Evolutionary conservation across 805 yeast genomes (phyloP).

Genomic region (Starmerella floris): DNA sequence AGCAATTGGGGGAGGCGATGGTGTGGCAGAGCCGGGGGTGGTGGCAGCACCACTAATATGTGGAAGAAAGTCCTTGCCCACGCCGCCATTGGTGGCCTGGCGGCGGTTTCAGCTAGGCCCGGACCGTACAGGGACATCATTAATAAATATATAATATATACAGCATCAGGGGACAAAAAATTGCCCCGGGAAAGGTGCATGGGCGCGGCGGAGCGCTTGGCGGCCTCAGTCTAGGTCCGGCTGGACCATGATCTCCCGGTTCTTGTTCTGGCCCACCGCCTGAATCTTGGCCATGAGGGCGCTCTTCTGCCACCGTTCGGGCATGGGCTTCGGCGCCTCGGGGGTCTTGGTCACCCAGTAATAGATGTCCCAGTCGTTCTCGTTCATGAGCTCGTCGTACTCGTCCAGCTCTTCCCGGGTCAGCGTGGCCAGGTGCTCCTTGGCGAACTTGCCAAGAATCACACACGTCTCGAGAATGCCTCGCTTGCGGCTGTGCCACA

Average conservation of each 20-base stretch:
- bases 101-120: too few relatives aligned
- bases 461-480: slow-evolving; percentile 91
- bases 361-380: slow-evolving; percentile 97
- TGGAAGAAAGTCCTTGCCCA: too few relatives aligned
- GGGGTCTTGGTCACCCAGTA: slow-evolving; percentile 87
- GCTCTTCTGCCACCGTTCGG: slow-evolving; percentile 69
- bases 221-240: slow-evolving; percentile 47
- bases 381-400: slow-evolving; percentile 70
- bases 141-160: too few relatives aligned
- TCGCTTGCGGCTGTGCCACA: slow-evolving; percentile 85
- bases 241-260: slow-evolving; percentile 69
- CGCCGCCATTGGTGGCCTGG: too few relatives aligned
- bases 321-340: slow-evolving; percentile 67
- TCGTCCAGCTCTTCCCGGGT: slow-evolving; percentile 59
- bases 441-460: slow-evolving; percentile 72
- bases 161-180: too few relatives aligned
- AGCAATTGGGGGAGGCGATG: too few relatives aligned
- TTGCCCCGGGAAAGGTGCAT: too few relatives aligned
- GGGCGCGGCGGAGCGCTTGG: too few relatives aligned
- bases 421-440: slow-evolving; percentile 49
- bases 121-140: too few relatives aligned
- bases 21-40: too few relatives aligned
- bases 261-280: slow-evolving; percentile 58
- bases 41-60: too few relatives aligned
- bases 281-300: slow-evolving; percentile 52